phyloP scores from a whole-genome alignment of 23 red algal genomes.

The Porphyridium purpureum region DNA sequence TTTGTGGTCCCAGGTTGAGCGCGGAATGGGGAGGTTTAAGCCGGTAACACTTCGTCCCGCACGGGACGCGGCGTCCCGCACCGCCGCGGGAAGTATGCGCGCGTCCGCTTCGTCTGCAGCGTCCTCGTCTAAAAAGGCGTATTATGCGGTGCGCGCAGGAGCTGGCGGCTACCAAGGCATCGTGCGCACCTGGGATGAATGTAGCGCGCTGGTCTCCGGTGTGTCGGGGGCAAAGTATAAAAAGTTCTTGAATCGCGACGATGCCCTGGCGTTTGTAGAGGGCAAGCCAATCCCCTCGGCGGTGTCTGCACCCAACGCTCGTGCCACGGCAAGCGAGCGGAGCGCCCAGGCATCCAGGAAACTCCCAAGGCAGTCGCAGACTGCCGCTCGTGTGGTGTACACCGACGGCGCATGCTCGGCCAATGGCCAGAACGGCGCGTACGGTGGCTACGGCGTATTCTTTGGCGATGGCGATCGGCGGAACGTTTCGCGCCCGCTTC shows the following conservation, averaged over 20 bases:
- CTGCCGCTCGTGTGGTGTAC: too few species aligned
- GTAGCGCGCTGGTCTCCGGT: conserved; percentile 25
- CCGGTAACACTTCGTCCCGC: too few species aligned
- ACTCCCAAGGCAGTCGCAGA: too few species aligned
- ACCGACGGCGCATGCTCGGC: conserved; percentile 70
- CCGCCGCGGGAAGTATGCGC: too few species aligned
- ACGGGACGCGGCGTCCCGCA: too few species aligned
- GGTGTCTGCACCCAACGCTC: too few species aligned
- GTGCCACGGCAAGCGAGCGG: too few species aligned
- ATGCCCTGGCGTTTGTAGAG: conserved; percentile 38
- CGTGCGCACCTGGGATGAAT: conserved; percentile 46
- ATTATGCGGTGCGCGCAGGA: conserved; percentile 49
- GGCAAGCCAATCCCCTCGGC: too few species aligned
- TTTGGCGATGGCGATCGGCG: conserved; percentile 34
- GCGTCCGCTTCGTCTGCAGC: neutral
- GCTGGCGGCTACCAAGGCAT: conserved; percentile 40
- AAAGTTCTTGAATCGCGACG: conserved; percentile 21
- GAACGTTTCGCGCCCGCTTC: conserved; percentile 39
- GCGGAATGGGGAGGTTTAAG: too few species aligned
- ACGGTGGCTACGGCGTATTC: conserved; percentile 52
- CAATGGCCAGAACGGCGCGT: conserved; percentile 24
- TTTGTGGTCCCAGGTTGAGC: too few species aligned
- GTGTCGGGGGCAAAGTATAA: conserved; percentile 36
- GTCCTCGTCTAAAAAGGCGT: conserved; percentile 7
- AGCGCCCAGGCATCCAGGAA: too few species aligned